A percentile compares a stretch with the other conserved stretches of the same genome.
phyloP scores from a whole-genome alignment of 2,329 filamentous ascomycete species.

The Pezicula radicicola region DNA sequence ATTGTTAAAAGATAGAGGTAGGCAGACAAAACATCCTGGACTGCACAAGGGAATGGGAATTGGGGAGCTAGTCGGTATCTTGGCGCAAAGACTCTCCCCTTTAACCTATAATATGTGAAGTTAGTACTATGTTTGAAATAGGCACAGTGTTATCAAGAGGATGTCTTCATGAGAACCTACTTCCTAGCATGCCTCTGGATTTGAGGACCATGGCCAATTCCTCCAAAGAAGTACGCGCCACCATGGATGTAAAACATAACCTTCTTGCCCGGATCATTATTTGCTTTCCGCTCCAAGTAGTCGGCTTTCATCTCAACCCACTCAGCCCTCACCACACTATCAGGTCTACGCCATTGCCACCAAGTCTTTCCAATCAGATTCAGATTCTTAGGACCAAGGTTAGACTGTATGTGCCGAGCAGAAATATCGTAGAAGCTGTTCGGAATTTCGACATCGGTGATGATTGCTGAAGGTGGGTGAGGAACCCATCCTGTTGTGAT shows the following conservation, averaged over 20 bases:
- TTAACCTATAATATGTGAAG: constrained; percentile 39
- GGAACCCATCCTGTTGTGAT: constrained; percentile 90
- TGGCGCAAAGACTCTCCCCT: constrained; percentile 80
- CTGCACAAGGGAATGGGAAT: constrained; percentile 82
- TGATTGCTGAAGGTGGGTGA: constrained; percentile 78
- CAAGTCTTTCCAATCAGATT: constrained; percentile 77
- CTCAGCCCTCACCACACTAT: constrained; percentile 67
- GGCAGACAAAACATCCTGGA: constrained; percentile 32
- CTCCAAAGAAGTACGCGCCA: constrained; percentile 89
- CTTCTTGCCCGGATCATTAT: constrained; percentile 56
- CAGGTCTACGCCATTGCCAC: constrained; percentile 79
- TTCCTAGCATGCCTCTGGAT: constrained; percentile 91
- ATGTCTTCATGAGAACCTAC: constrained; percentile 22
- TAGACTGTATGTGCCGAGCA: constrained; percentile 47
- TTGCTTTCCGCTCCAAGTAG: constrained; percentile 65
- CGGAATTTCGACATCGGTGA: constrained; percentile 63
- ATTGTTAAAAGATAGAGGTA: constrained; percentile 76
- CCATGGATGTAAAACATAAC: constrained; percentile 92
- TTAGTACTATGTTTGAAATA: neutral
- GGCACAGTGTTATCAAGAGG: neutral
- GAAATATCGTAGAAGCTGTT: constrained; percentile 32
- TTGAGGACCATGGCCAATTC: constrained; percentile 90
- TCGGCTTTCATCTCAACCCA: constrained; percentile 93
- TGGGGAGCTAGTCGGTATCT: constrained; percentile 83
- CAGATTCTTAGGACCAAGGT: constrained; percentile 62